Conservation (phyloP, 352 stramenopile genomes). For the Thraustochytrium sp. region DNA sequence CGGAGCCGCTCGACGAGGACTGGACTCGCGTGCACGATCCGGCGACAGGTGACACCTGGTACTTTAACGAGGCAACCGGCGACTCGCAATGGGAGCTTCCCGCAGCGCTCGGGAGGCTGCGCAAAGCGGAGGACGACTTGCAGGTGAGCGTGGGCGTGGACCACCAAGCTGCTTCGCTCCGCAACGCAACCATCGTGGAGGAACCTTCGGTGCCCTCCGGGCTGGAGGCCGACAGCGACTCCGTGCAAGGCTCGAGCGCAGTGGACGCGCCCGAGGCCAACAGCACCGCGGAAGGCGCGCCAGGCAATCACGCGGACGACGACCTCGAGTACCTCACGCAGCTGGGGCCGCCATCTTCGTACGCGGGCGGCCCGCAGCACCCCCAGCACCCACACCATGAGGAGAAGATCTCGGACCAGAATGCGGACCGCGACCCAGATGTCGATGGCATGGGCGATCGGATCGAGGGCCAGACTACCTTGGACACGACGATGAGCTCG, state of each 20-base stretch:
- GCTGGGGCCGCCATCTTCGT: not conserved
- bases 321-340: slow-evolving; percentile 1
- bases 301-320: not conserved
- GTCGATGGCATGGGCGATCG: too few species aligned
- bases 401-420: not conserved
- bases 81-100: slow-evolving; percentile 69
- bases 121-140: not conserved
- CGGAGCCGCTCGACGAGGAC: not conserved
- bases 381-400: not conserved
- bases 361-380: not conserved
- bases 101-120: slow-evolving; percentile 28
- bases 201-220: not conserved
- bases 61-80: slow-evolving; percentile 66
- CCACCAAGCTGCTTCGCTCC: not conserved
- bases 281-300: not conserved
- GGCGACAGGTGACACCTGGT: slow-evolving; percentile 65
- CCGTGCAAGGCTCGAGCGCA: not conserved
- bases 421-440: too few species aligned
- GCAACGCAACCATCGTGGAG: not conserved
- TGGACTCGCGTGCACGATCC: slow-evolving; percentile 70
- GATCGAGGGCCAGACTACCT: not conserved
- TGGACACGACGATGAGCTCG: not conserved
- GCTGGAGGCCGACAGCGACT: not conserved
- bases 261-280: not conserved
- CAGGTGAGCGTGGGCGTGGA: not conserved